These are phyloP conservation scores for Aspergillus fumigatiaffinis DNA, from an alignment of 2,329 filamentous ascomycete genomes.

Conservation along the genomic window DNA sequence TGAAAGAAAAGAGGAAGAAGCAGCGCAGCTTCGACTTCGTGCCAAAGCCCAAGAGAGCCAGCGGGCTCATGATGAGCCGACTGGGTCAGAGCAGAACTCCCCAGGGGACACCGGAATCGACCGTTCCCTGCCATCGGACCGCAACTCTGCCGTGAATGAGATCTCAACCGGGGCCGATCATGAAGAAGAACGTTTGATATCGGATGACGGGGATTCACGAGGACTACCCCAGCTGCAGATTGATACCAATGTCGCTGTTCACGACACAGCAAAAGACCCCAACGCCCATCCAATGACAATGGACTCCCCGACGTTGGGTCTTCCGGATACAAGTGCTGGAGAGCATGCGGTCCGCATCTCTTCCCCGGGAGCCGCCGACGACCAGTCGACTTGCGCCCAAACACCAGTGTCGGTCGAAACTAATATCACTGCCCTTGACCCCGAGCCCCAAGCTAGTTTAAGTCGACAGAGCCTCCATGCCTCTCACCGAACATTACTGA, in stretches of 20 bases:
- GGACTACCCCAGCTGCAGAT: slow-evolving; percentile 23
- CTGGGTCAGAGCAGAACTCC: slow-evolving; percentile 20
- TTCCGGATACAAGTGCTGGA: slow-evolving; percentile 13
- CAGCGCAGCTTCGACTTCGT: slow-evolving; percentile 48
- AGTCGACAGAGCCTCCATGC: slow-evolving; percentile 30
- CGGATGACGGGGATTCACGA: slow-evolving; percentile 4
- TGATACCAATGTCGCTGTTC: slow-evolving; percentile 18
- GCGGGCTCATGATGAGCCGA: slow-evolving; percentile 38
- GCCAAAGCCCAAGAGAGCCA: slow-evolving; percentile 45
- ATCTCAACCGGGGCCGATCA: slow-evolving; percentile 11
- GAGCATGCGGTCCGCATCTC: slow-evolving; percentile 3
- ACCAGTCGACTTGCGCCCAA: slow-evolving; percentile 40
- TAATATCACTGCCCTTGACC: slow-evolving; percentile 60
- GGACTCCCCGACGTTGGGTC: slow-evolving; percentile 45
- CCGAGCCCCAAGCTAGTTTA: slow-evolving; percentile 64
- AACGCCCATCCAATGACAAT: slow-evolving; percentile 24
- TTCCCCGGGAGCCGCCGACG: slow-evolving; percentile 1
- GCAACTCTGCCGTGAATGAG: slow-evolving; percentile 23
- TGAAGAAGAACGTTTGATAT: slow-evolving; percentile 9
- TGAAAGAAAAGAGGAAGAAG: slow-evolving; percentile 53
- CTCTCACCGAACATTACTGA: slow-evolving; percentile 42
- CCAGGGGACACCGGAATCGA: slow-evolving; percentile 6
- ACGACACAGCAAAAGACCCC: slow-evolving; percentile 4
- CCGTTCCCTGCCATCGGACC: slow-evolving; percentile 8
- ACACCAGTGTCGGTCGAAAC: slow-evolving; percentile 61